Evolutionary conservation across 805 yeast species (phyloP), one percentile per base, ranked within the genome.

Genomic region (Metschnikowia shivogae): DNA sequence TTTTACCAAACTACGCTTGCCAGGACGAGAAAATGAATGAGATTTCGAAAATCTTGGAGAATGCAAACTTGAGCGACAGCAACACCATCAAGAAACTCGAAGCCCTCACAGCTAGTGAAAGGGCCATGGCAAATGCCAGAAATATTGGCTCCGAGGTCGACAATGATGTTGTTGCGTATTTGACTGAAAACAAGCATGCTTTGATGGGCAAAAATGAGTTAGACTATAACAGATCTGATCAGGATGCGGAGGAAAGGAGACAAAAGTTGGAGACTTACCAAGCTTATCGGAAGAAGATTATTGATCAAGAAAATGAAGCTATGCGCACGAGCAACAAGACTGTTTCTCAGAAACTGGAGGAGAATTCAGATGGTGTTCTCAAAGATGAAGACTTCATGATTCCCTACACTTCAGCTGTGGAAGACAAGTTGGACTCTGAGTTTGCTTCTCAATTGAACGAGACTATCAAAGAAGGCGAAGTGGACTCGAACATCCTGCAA

Each of bases 381-480:
- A 13, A 35, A 10, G 43, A 42, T 29, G 56, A 56, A 24, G 70
- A 65, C 36, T 71, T 71, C 43, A 61, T 72, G 68, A 63, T 80
- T n/a, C 88, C 88, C 1, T 83, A 83, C 59, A 82, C 89, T 1
- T 74, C 82, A 8, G 87, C 82, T 31, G 72, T 72, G 19, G 89
- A 82, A 60, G 86, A 82, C 57, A 77, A 76, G 52, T 67, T 75
- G 41, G 89, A 83, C 59, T 72, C 78, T 20, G 80, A 78, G 56
- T 68, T 80, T 50, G 87, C 88, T 0, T 73, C 71, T 17, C 61
- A 67, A 47, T 62, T 78, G 50, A 76, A 78, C 55, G 78, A 76
- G 49, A 73, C 76, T 10, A 77, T 82, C 35, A 72, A 69, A 35
- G 70, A 77, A 42, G 80, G 86, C 2, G 77, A 74, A 24, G 63